Conservation (phyloP, 2,329 filamentous ascomycete genomes). For the Fusarium avenaceum region DNA sequence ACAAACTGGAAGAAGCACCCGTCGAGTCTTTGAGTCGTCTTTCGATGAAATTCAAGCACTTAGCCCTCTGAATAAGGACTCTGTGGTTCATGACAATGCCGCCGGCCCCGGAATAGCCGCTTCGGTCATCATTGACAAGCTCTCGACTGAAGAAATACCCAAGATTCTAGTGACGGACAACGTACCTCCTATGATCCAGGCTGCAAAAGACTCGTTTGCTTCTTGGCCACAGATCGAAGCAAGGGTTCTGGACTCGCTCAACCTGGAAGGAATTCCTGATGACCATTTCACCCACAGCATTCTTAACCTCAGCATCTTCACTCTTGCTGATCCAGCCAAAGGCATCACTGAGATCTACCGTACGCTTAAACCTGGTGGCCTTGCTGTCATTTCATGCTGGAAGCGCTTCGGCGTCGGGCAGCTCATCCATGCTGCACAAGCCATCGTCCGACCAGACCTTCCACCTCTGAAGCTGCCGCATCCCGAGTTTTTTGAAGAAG, state of each 20-base stretch:
- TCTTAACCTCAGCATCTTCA: slow-evolving; percentile 52
- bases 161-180: slow-evolving; percentile 40
- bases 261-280: slow-evolving; percentile 37
- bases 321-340: slow-evolving; percentile 42
- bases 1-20: slow-evolving; percentile 51
- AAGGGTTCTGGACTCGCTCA: slow-evolving; percentile 39
- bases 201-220: slow-evolving; percentile 29
- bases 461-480: slow-evolving; percentile 45
- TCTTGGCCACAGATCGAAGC: slow-evolving; percentile 17
- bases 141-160: slow-evolving; percentile 10
- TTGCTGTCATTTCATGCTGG: slow-evolving; percentile 47
- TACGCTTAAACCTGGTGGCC: slow-evolving; percentile 49
- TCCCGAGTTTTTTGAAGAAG: slow-evolving; percentile 46
- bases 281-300: slow-evolving; percentile 47
- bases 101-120: slow-evolving; percentile 52
- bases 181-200: slow-evolving; percentile 37
- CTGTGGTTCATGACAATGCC: slow-evolving; percentile 52
- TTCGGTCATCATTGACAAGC: slow-evolving; percentile 40
- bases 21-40: slow-evolving; percentile 38
- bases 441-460: slow-evolving; percentile 47
- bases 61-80: slow-evolving; percentile 41
- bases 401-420: slow-evolving; percentile 45
- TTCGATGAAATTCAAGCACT: slow-evolving; percentile 35
- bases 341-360: slow-evolving; percentile 50
- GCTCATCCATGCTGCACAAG: slow-evolving; percentile 50